Base-by-base conservation (phyloP, 129 eudicot genomes). In the Pittosporum tobira region DNA sequence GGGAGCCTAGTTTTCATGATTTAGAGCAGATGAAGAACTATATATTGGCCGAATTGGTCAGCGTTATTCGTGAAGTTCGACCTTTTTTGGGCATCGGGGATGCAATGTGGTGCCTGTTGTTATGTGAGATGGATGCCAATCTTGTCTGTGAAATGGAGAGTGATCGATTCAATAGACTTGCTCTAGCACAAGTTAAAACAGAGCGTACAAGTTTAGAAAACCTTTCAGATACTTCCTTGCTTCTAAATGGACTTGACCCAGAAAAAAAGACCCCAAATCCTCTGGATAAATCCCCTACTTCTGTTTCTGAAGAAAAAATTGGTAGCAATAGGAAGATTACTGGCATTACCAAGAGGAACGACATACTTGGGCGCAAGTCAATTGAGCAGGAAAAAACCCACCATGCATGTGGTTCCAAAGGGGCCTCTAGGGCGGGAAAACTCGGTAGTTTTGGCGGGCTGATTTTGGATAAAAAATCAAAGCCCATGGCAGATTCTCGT, bases 71-170 rank as follows among this genome's bases (percentile, higher is more conserved):
- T 51, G 94, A 86, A 61, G 87, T 91, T 48, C 74, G 86, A 63
- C 98, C 98, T 53, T 91, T 78, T 63, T 83, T 83, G 51, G 87
- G 98, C 79, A 86, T 87, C 5, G 98, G 98, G 23, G 98, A 91
- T 61, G 94, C 98, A 59, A 83, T 91, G 98, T 91, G 98, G 98
- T 91, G 94, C 72, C 66, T 91, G 76, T 71, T 91, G 74, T 71
- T 91, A 64, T 80, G 94, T 31, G 98, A 91, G 57, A 91, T 91
- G 98, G 87, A 91, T 70, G 87, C 87, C 11, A 73, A 96, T 19
- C 90, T 73, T 54, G 98, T 94, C 64, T 91, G 96, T 77, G 84
- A 83, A 26, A 76, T 83, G 95, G 96, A 86, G 44, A 67, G 73
- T 59, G 94, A 86, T 30, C 52, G 84, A 9, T 79, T 79, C 57